A percentile compares a stretch with the other conserved stretches of the same genome.
Evolutionary conservation across 345 rosid genomes (phyloP).

Genomic region (Dipteronia dyeriana): DNA sequence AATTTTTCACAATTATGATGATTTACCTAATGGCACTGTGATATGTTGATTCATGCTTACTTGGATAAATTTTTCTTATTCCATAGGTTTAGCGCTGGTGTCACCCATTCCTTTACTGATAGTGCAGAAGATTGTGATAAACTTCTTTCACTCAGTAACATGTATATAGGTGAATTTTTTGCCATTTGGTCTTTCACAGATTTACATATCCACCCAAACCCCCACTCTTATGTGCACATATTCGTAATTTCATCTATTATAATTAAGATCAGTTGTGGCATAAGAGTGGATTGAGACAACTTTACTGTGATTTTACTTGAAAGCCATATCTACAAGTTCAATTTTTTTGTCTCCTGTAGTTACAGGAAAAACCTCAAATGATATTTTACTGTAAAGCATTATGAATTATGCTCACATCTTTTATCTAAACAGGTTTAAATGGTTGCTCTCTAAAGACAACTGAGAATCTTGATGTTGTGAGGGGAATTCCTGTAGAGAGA

Average conservation of each 20-base stretch:
- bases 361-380: background rate
- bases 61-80: conserved; percentile 7
- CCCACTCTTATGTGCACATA: background rate
- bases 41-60: conserved; percentile 6
- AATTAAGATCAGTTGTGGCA: background rate
- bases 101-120: conserved; percentile 92
- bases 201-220: background rate
- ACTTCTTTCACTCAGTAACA: conserved; percentile 70
- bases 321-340: background rate
- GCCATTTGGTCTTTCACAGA: conserved; percentile 1
- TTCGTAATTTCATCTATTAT: background rate
- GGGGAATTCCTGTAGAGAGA: conserved; percentile 71
- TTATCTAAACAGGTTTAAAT: conserved; percentile 60
- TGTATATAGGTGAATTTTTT: conserved; percentile 68
- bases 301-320: background rate
- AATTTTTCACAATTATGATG: background rate
- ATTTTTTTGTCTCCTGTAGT: no score
- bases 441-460: conserved; percentile 86
- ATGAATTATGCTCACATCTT: background rate
- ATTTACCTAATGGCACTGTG: background rate
- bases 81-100: conserved; percentile 78
- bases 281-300: background rate
- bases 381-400: conserved; percentile 2
- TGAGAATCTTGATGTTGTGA: conserved; percentile 83
- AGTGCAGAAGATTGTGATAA: conserved; percentile 69